Evolutionary conservation across 164 flowering plant genomes (phyloP).

Genomic region (Echeveria elegans): DNA sequence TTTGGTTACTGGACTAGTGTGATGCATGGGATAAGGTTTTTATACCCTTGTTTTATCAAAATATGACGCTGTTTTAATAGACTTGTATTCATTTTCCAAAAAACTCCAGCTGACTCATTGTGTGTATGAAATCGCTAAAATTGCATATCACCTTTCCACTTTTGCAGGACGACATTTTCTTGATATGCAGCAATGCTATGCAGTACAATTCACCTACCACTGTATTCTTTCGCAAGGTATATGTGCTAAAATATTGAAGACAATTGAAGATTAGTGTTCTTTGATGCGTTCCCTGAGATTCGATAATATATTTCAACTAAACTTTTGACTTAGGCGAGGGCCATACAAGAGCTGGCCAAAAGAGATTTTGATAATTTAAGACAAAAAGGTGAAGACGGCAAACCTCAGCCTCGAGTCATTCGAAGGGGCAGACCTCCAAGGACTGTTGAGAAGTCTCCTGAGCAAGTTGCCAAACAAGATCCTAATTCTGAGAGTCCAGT

Average conservation of each 20-base stretch:
- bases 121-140: neutral
- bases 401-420: slow-evolving; percentile 35
- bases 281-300: neutral
- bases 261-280: neutral
- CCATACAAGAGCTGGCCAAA: slow-evolving; percentile 83
- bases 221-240: neutral
- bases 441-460: slow-evolving; percentile 15
- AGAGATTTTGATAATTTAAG: slow-evolving; percentile 77
- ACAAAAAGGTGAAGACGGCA: slow-evolving; percentile 64
- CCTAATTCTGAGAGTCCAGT: neutral
- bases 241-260: neutral
- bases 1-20: neutral
- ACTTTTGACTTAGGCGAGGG: slow-evolving; percentile 34
- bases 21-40: neutral
- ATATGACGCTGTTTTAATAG: neutral
- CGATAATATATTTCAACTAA: neutral
- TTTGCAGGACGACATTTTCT: neutral
- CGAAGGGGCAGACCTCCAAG: slow-evolving; percentile 67
- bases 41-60: too few species aligned
- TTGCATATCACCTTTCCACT: neutral
- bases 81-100: neutral
- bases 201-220: neutral
- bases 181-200: neutral
- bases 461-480: neutral
- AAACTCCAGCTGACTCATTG: neutral